Base-by-base conservation (phyloP, 1,139 yeast genomes). In the Yamadazyma diddensiae region DNA sequence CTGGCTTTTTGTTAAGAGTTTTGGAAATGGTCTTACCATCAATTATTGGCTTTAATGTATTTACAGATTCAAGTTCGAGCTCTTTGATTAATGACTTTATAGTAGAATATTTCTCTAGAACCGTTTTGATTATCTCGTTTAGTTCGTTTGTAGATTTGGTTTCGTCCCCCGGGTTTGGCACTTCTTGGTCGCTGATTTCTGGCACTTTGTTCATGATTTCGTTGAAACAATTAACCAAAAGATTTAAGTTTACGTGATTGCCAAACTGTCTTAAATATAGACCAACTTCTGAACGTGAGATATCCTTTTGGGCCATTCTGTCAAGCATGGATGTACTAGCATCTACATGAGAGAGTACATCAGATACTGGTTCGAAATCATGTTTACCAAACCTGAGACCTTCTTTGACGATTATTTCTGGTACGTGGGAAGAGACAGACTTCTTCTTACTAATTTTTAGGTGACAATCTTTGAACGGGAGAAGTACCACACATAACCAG, bases 1-100 rank as follows among this genome's bases (percentile, higher is more conserved):
- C 97, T 0, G 92, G 87, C 50, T 81, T 82, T 36, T 62, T 65
- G 11, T 67, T 59, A 15, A 82, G 58, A 11, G 65, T 59, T 30
- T 66, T 60, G 31, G 73, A 62, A 30, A 87, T 55, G 20, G 75
- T 71, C 43, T 80, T 85, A 14, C 97, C 97, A 51, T 84, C 84
- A 11, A 82, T 53, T 16, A 81, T 45, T 3, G 82, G 78, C 42
- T 71, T 78, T 32, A 77, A 43, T 3, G 47, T 50, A 43, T 72
- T 67, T 0, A 66, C 75, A 6, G 70, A 53, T 5, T 49, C 47
- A 35, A 83, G 55, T 0, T 61, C 52, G 24, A 54, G 50, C 1
- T 46, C 43, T 0, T 47, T 37, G 13, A 72, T 55, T 3, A 39
- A 21, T 2, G 35, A 38, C 14, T 63, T 48, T 25, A 77, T 57